Conservation (phyloP, 257 asterid genomes). For the Nicotiana noctiflora region DNA sequence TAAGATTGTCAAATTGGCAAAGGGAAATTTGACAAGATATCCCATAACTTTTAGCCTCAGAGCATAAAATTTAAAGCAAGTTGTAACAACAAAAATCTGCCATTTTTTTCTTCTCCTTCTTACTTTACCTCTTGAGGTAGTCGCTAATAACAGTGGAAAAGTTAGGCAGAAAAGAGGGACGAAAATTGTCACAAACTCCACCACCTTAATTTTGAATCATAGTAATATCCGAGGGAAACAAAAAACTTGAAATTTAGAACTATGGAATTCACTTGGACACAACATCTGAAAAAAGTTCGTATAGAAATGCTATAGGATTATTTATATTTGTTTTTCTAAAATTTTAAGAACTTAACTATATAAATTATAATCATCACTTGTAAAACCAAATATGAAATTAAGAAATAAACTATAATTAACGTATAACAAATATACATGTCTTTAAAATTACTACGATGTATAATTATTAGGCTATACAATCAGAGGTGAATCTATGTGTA, state of each 20-base stretch:
- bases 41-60: conserved; percentile 15
- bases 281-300: neutral
- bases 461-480: no score
- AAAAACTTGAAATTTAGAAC: neutral
- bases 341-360: neutral
- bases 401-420: neutral
- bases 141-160: conserved; percentile 37
- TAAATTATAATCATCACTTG: neutral
- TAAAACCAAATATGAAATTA: neutral
- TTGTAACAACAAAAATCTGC: conserved; percentile 1
- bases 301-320: neutral
- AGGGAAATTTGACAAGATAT: neutral
- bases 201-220: neutral
- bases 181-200: conserved; percentile 8
- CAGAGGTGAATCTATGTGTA: no score
- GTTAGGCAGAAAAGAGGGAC: conserved; percentile 21
- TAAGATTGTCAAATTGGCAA: conserved; percentile 10
- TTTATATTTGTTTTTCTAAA: no score
- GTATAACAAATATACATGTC: neutral
- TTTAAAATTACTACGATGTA: no score
- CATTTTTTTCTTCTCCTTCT: neutral
- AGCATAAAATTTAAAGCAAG: conserved; percentile 5
- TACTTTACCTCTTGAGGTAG: conserved; percentile 26
- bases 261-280: neutral
- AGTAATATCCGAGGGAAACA: neutral